Conservation (phyloP, 148 eudicot species). For the Camellia japonica region DNA sequence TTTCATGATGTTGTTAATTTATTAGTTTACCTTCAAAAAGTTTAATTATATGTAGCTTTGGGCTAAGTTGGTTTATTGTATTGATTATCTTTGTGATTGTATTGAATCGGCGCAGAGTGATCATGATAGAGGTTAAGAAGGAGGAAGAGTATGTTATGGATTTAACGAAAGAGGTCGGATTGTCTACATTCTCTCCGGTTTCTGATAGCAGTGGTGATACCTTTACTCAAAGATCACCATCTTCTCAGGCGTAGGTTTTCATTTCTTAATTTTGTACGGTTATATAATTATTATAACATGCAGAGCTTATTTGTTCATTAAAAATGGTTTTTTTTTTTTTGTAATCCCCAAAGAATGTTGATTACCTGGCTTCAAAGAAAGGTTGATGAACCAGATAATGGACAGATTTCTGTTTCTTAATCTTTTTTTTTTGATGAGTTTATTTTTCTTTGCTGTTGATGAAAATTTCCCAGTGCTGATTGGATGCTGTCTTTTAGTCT, state of each 20-base stretch:
- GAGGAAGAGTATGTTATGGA: conserved; percentile 24
- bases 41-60: background rate
- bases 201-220: conserved; percentile 41
- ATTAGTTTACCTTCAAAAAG: background rate
- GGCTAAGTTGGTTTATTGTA: background rate
- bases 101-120: background rate
- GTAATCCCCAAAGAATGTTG: background rate
- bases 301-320: background rate
- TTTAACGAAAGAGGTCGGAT: conserved; percentile 20
- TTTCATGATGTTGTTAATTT: background rate
- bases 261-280: background rate
- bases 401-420: background rate
- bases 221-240: conserved; percentile 24
- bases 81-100: background rate
- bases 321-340: background rate
- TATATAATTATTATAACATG: background rate
- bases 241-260: conserved; percentile 28
- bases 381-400: background rate
- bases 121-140: conserved; percentile 32
- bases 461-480: background rate
- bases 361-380: background rate
- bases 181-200: conserved; percentile 29
- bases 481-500: conserved; percentile 12
- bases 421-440: background rate
- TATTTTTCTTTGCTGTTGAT: background rate